phyloP scores from a whole-genome alignment of 1,284 basidiomycete genomes.

The Sporisorium scitamineum region DNA sequence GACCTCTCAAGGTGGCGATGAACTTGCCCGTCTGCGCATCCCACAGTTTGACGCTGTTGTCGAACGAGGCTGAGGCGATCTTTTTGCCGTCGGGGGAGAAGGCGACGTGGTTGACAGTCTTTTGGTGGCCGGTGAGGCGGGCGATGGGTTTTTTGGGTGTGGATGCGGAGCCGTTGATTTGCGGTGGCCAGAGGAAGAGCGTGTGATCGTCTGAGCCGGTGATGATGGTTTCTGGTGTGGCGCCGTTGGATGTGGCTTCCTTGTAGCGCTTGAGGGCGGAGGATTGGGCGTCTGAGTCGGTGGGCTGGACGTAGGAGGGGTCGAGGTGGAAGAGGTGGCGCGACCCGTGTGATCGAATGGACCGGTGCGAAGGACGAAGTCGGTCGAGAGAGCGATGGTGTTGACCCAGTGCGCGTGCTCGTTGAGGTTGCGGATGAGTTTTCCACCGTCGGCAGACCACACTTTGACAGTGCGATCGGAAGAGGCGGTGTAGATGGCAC shows the following conservation, averaged over 20 bases:
- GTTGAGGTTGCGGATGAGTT: conserved; percentile 78
- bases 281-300: conserved; percentile 21
- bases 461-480: conserved; percentile 93
- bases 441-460: conserved; percentile 85
- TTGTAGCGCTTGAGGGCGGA: conserved; percentile 74
- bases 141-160: conserved; percentile 83
- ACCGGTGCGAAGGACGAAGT: conserved; percentile 92
- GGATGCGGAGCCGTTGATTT: conserved; percentile 43
- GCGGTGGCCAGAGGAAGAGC: conserved; percentile 70
- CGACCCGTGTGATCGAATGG: conserved; percentile 84
- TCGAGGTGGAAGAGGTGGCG: conserved; percentile 7
- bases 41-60: conserved; percentile 92
- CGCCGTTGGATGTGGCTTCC: conserved; percentile 80
- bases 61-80: conserved; percentile 91
- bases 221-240: conserved; percentile 79
- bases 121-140: conserved; percentile 92
- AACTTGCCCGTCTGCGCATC: conserved; percentile 82
- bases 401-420: conserved; percentile 99
- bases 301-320: conserved; percentile 38
- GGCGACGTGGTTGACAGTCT: conserved; percentile 92
- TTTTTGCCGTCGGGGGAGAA: conserved; percentile 94
- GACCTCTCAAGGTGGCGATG: conserved; percentile 81
- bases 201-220: conserved; percentile 92
- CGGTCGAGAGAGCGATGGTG: conserved; percentile 92
- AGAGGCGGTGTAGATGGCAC: conserved; percentile 82